phyloP scores from a whole-genome alignment of 768 basidiomycete species.

The Xerocomellus amylosporus region DNA sequence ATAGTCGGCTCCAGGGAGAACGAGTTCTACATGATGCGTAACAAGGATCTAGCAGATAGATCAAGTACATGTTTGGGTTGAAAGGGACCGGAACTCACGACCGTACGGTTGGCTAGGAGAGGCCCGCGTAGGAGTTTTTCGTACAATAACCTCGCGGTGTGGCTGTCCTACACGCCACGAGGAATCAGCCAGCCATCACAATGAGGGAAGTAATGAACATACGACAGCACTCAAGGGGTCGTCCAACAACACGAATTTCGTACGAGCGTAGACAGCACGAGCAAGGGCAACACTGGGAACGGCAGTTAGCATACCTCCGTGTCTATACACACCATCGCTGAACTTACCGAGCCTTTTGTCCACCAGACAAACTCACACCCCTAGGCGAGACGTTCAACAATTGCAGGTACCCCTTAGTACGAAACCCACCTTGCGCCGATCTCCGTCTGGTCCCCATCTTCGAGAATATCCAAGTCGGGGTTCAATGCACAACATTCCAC shows the following conservation, averaged over 20 bases:
- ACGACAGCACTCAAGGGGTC: conserved; percentile 83
- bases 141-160: conserved; percentile 61
- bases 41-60: conserved; percentile 52
- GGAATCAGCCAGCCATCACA: background rate
- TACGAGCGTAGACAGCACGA: conserved; percentile 74
- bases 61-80: background rate
- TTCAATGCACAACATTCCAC: conserved; percentile 81
- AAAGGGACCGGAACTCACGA: conserved; percentile 39
- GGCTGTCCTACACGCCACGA: conserved; percentile 50
- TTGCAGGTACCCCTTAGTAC: background rate
- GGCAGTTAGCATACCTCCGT: background rate
- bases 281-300: conserved; percentile 70
- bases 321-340: background rate
- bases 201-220: conserved; percentile 27
- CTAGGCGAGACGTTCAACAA: conserved; percentile 28
- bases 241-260: conserved; percentile 70
- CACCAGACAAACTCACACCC: conserved; percentile 75
- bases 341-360: conserved; percentile 72
- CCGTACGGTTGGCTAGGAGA: conserved; percentile 64
- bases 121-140: conserved; percentile 66
- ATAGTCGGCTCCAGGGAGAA: conserved; percentile 70
- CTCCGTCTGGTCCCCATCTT: conserved; percentile 84
- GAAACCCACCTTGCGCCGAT: conserved; percentile 61
- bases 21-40: conserved; percentile 82
- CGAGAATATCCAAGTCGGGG: conserved; percentile 79